Percentiles rank a stretch among this genome's conserved stretches.
Conservation (phyloP, 805 yeast species). For the Kockiozyma suomiensis region DNA sequence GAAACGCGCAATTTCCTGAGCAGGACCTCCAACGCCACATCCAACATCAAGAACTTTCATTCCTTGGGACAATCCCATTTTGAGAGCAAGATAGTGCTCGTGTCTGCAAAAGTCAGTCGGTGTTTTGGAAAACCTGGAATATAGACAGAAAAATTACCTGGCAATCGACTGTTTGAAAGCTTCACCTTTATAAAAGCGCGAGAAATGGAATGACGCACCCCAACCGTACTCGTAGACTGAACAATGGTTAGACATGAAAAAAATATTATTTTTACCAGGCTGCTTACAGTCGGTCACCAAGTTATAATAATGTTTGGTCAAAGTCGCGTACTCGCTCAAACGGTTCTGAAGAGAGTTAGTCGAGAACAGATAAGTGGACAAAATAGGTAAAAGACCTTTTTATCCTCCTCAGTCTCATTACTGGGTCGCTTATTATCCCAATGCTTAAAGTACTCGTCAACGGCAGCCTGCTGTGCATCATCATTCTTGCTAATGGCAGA, state of each 20-base stretch:
- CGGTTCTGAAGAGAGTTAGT: conserved; percentile 47
- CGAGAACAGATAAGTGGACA: no score
- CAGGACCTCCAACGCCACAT: conserved; percentile 99
- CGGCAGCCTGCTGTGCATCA: conserved; percentile 79
- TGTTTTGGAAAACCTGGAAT: not conserved
- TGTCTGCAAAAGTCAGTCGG: conserved; percentile 57
- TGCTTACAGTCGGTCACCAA: conserved; percentile 78
- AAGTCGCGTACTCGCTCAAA: conserved; percentile 80
- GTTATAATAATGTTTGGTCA: conserved; percentile 95
- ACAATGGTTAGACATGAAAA: not conserved
- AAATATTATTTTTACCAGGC: not conserved
- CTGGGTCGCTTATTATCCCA: conserved; percentile 89
- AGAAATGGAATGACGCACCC: conserved; percentile 98
- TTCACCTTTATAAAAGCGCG: conserved; percentile 91
- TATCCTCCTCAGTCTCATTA: conserved; percentile 63
- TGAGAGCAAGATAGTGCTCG: conserved; percentile 89
- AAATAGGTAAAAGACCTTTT: conserved; percentile 33
- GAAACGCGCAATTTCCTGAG: conserved; percentile 91
- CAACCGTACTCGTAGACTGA: conserved; percentile 92
- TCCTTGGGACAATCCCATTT: conserved; percentile 75
- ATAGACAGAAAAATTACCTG: conserved; percentile 34
- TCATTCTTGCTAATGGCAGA: conserved; percentile 80
- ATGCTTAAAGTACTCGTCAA: conserved; percentile 88
- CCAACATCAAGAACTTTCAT: conserved; percentile 96
- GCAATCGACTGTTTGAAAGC: conserved; percentile 93